A percentile compares a stretch with the other conserved stretches of the same genome.
phyloP scores from a whole-genome alignment of 306 rosid genomes.

The Albizia julibrissin region DNA sequence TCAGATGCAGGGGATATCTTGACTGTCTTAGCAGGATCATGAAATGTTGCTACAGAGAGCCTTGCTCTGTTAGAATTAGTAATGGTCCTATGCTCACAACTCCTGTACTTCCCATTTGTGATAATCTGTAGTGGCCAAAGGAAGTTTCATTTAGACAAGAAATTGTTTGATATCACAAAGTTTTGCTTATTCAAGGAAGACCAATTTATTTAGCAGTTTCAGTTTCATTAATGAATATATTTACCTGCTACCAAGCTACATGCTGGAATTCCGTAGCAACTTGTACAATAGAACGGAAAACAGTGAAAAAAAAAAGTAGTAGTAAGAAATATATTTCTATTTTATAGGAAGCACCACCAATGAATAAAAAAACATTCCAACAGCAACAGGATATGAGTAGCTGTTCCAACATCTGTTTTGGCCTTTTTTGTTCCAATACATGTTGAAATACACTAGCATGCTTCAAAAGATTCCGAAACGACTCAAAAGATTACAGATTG shows the following conservation, averaged over 20 bases:
- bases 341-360: background rate
- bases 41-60: conserved; percentile 89
- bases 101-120: conserved; percentile 79
- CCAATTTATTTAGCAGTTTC: conserved; percentile 6
- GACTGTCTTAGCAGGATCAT: conserved; percentile 74
- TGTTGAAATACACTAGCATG: background rate
- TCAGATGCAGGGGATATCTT: conserved; percentile 71
- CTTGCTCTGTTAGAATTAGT: conserved; percentile 68
- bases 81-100: conserved; percentile 73
- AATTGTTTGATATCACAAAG: background rate
- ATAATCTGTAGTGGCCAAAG: conserved; percentile 63
- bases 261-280: conserved; percentile 22
- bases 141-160: conserved; percentile 16
- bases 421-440: background rate
- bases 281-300: background rate
- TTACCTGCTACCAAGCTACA: background rate
- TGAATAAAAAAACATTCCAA: background rate
- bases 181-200: conserved; percentile 11
- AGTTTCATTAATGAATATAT: background rate
- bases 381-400: background rate
- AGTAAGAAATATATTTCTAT: background rate
- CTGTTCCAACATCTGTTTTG: background rate
- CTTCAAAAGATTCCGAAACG: background rate
- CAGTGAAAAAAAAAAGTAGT: background rate
- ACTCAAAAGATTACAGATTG: background rate